Percentiles rank a stretch among this genome's conserved stretches.
Conservation (phyloP, 345 rosid species). For the Hevea brasiliensis region DNA sequence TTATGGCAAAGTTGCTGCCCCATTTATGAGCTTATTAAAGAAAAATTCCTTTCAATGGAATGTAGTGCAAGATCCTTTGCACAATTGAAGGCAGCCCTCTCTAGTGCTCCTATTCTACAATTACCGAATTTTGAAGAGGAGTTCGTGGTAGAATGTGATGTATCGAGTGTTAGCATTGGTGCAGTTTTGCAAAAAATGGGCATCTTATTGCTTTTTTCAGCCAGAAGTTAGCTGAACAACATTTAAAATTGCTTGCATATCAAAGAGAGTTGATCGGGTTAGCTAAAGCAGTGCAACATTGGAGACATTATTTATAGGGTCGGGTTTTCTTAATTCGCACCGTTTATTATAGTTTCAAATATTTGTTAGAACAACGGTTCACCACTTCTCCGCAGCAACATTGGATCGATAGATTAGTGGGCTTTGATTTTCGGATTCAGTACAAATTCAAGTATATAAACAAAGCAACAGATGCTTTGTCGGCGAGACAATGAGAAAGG, state of each 20-base stretch:
- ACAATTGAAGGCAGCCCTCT: neutral
- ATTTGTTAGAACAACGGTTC: neutral
- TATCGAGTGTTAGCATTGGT: neutral
- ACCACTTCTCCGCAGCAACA: neutral
- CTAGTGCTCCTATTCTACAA: neutral
- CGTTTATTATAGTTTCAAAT: constrained; percentile 1
- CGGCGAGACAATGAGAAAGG: too few species aligned
- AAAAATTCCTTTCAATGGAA: neutral
- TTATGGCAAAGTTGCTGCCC: neutral
- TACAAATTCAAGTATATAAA: neutral
- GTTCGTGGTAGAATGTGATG: constrained; percentile 10
- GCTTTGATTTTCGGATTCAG: neutral
- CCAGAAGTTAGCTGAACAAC: neutral
- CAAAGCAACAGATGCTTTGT: neutral
- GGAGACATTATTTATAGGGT: neutral
- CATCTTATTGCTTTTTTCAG: neutral
- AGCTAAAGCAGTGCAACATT: neutral
- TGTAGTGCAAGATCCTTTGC: neutral
- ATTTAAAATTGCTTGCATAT: neutral
- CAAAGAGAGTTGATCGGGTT: neutral
- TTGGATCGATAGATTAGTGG: neutral
- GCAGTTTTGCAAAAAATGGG: neutral
- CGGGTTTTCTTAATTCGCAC: neutral
- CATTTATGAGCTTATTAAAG: neutral
- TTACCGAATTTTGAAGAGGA: neutral